Conservation (phyloP, 73 alveolate genomes). For the Paramecium primaurelia region DNA sequence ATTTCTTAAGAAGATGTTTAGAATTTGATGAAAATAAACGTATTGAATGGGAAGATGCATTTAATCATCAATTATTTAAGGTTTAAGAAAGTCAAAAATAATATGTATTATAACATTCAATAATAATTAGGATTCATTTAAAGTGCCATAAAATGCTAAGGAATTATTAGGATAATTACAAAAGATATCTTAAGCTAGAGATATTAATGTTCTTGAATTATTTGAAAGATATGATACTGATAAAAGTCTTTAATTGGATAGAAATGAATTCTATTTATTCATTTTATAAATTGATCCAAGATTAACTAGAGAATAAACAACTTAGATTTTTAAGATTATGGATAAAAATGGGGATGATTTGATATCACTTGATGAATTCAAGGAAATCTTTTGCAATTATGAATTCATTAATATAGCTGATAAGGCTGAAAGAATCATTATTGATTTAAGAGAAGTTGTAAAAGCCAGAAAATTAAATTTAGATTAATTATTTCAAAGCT, state of each 20-base stretch:
- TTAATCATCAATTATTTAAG: constrained; percentile 2
- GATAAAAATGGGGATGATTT: constrained; percentile 20
- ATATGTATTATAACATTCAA: neutral
- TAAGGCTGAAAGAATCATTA: constrained; percentile 47
- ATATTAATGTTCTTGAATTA: neutral
- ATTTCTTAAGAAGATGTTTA: constrained; percentile 34
- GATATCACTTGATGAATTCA: constrained; percentile 37
- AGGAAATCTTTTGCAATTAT: constrained; percentile 48
- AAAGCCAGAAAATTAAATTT: constrained; percentile 1
- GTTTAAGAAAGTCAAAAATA: neutral
- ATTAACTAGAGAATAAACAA: constrained; percentile 1
- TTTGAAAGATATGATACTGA: constrained; percentile 37
- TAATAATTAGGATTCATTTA: neutral
- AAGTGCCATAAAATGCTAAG: neutral
- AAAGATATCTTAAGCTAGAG: constrained; percentile 24
- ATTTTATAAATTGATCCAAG: constrained; percentile 27
- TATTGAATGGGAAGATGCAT: constrained; percentile 55
- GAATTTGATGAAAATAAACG: constrained; percentile 17
- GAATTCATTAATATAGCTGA: constrained; percentile 47
- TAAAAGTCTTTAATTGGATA: neutral
- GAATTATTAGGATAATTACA: neutral
- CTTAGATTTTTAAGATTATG: neutral
- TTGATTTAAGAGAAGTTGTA: constrained; percentile 44
- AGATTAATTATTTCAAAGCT: neutral
- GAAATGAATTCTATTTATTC: constrained; percentile 32